A percentile compares a stretch with the other conserved stretches of the same genome.
phyloP scores from a whole-genome alignment of 352 stramenopile species.

The Pythium aquatile region DNA sequence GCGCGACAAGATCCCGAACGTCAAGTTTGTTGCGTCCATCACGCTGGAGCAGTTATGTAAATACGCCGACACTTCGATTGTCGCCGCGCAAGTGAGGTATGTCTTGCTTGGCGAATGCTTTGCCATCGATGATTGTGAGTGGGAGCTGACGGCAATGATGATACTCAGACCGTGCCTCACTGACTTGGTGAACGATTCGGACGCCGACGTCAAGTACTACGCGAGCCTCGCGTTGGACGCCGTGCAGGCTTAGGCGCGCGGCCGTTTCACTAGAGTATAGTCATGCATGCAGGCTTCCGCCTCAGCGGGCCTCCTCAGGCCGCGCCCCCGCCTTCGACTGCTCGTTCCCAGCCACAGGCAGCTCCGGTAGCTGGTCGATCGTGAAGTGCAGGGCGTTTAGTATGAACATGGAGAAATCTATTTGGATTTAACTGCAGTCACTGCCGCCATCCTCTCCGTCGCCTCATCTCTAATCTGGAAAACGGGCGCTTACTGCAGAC shows the following conservation, averaged over 20 bases:
- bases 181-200: conserved; percentile 72
- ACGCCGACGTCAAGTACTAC: conserved; percentile 88
- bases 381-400: conserved; percentile 5
- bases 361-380: background rate
- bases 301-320: background rate
- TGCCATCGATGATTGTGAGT: background rate
- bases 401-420: conserved; percentile 33
- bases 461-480: background rate
- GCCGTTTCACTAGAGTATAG: conserved; percentile 29
- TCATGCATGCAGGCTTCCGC: conserved; percentile 18
- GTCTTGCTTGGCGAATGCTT: conserved; percentile 8
- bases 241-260: conserved; percentile 47
- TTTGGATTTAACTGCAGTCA: conserved; percentile 24
- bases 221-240: conserved; percentile 77
- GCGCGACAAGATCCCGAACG: conserved; percentile 86
- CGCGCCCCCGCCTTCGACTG: background rate
- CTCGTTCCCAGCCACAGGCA: background rate
- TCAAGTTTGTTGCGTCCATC: conserved; percentile 86
- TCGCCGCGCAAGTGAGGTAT: conserved; percentile 74
- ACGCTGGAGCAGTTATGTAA: conserved; percentile 85
- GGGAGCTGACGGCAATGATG: background rate
- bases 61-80: conserved; percentile 62
- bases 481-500: conserved; percentile 37
- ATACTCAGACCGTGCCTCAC: conserved; percentile 76
- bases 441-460: conserved; percentile 13